A percentile compares a stretch with the other conserved stretches of the same genome.
Evolutionary conservation across 805 yeast species (phyloP).

Genomic region (Schizosaccharomyces japonicus): DNA sequence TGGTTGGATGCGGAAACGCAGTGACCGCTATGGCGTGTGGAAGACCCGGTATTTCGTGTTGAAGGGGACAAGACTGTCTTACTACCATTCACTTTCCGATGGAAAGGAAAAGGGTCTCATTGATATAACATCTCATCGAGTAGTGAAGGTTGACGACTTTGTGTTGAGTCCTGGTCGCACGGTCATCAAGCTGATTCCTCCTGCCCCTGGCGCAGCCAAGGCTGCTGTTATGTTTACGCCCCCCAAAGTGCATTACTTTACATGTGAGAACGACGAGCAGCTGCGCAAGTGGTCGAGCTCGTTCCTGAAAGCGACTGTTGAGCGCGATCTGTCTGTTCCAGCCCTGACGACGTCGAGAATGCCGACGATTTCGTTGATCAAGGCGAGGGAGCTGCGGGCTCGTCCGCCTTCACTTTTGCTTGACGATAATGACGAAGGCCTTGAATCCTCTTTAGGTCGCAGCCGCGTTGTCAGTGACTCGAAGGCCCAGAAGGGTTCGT

Average conservation of each 20-base stretch:
- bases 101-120: constrained; percentile 73
- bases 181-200: constrained; percentile 83
- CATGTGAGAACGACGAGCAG: constrained; percentile 74
- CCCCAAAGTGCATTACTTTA: constrained; percentile 86
- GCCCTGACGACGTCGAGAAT: constrained; percentile 80
- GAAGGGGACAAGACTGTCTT: constrained; percentile 81
- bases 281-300: constrained; percentile 93
- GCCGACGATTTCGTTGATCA: constrained; percentile 73
- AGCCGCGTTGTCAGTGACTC: too few species aligned
- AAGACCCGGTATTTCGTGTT: constrained; percentile 44
- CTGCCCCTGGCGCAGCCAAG: constrained; percentile 88
- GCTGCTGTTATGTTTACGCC: constrained; percentile 84
- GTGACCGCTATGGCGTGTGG: constrained; percentile 68
- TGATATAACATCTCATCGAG: constrained; percentile 86
- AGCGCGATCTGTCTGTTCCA: constrained; percentile 61
- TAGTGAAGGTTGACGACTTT: constrained; percentile 69
- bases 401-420: neutral
- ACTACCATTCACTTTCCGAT: constrained; percentile 58
- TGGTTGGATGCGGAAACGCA: constrained; percentile 89
- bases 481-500: too few species aligned
- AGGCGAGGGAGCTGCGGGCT: constrained; percentile 48
- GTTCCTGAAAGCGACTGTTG: constrained; percentile 84
- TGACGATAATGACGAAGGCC: neutral
- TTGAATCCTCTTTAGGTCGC: neutral
- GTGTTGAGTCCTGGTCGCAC: constrained; percentile 81